Conservation (phyloP, 2,329 filamentous ascomycete species). For the Epichloe aotearoae region DNA sequence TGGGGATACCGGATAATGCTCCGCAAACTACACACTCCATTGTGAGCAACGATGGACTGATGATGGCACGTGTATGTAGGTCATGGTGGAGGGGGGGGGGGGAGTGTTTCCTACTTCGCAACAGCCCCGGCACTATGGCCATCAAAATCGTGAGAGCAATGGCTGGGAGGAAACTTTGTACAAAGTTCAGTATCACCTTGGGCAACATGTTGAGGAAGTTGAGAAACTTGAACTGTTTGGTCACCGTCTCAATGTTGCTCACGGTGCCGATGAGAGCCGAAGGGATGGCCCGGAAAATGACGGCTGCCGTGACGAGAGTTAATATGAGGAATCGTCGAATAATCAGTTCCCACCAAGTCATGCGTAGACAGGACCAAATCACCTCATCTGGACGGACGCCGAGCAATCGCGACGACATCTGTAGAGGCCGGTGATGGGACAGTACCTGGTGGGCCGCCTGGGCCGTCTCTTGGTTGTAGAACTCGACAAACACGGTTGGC, state of each 20-base stretch:
- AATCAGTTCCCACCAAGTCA: conserved; percentile 78
- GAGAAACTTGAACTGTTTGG: conserved; percentile 54
- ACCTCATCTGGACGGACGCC: conserved; percentile 73
- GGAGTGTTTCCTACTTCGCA: conserved; percentile 38
- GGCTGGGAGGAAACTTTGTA: conserved; percentile 73
- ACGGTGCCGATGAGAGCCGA: conserved; percentile 72
- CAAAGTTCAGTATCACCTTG: conserved; percentile 56
- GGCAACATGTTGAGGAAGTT: conserved; percentile 63
- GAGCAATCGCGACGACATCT: conserved; percentile 76
- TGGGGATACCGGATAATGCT: conserved; percentile 66
- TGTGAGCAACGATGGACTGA: conserved; percentile 6
- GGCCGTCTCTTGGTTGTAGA: conserved; percentile 66
- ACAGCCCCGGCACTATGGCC: conserved; percentile 70
- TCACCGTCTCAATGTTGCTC: conserved; percentile 66
- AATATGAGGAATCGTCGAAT: conserved; percentile 56
- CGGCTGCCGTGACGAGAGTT: conserved; percentile 60
- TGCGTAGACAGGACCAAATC: conserved; percentile 73
- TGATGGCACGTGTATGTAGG: not conserved
- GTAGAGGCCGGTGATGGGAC: conserved; percentile 72
- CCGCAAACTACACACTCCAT: conserved; percentile 46
- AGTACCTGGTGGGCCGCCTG: conserved; percentile 79
- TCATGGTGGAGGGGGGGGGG: not conserved
- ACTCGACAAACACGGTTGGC: conserved; percentile 83
- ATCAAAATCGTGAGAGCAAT: conserved; percentile 71
- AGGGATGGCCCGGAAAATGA: conserved; percentile 74